These are phyloP conservation scores for Stentor coeruleus DNA, from an alignment of 73 alveolate genomes.

Conservation along the genomic window DNA sequence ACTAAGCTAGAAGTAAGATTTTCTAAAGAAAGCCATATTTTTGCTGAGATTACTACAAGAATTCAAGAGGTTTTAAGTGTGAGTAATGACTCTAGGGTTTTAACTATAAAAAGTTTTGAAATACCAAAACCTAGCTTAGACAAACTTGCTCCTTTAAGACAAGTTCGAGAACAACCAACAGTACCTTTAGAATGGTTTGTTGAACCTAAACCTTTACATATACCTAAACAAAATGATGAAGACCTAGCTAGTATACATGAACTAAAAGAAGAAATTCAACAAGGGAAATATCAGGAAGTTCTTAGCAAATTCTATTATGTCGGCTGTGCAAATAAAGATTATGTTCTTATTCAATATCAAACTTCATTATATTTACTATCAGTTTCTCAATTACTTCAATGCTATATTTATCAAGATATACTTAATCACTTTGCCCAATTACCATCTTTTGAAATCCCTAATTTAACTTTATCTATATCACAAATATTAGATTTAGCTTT, in stretches of 20 bases:
- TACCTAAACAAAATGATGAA: slow-evolving; percentile 3
- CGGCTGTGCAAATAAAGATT: slow-evolving; percentile 42
- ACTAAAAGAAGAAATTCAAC: neutral
- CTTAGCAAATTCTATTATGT: slow-evolving; percentile 42
- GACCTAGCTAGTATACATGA: slow-evolving; percentile 32
- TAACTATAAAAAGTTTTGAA: neutral
- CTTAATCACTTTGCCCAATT: slow-evolving; percentile 22
- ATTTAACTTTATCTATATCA: slow-evolving; percentile 17
- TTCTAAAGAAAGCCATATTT: slow-evolving; percentile 56
- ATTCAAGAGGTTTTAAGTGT: slow-evolving; percentile 28
- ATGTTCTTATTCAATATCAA: slow-evolving; percentile 43
- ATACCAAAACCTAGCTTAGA: neutral
- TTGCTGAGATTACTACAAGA: slow-evolving; percentile 41
- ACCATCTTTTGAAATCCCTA: slow-evolving; percentile 29
- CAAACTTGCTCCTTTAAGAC: slow-evolving; percentile 16
- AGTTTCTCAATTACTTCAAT: slow-evolving; percentile 31
- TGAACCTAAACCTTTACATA: neutral
- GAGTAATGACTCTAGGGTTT: neutral
- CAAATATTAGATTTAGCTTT: slow-evolving; percentile 36
- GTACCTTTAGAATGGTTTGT: slow-evolving; percentile 9
- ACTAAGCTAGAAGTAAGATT: slow-evolving; percentile 73
- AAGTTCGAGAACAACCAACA: slow-evolving; percentile 15
- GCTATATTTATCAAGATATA: neutral
- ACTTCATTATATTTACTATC: slow-evolving; percentile 30
- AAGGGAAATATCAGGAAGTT: slow-evolving; percentile 20